These are phyloP conservation scores for Fraxinus baroniana DNA, from an alignment of 305 asterid species.

Conservation along the genomic window DNA sequence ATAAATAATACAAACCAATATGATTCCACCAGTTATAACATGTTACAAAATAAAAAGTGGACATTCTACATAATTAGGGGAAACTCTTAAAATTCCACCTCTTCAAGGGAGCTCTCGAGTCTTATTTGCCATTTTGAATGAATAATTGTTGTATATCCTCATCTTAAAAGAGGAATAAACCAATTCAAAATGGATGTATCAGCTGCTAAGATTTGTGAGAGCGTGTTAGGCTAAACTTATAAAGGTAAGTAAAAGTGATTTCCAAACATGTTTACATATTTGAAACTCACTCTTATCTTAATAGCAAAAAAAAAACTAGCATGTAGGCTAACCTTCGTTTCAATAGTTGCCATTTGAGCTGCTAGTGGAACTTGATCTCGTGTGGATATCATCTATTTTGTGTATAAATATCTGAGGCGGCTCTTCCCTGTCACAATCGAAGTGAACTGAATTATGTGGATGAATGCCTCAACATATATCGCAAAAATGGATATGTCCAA, in stretches of 20 bases:
- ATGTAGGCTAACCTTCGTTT: background rate
- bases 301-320: background rate
- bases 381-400: constrained; percentile 36
- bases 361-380: constrained; percentile 33
- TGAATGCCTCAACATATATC: background rate
- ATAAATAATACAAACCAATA: background rate
- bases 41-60: background rate
- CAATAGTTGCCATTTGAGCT: constrained; percentile 29
- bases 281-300: background rate
- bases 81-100: background rate
- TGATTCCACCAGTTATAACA: background rate
- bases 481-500: background rate
- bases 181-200: background rate
- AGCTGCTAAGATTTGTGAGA: background rate
- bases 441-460: constrained; percentile 14
- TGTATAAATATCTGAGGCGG: constrained; percentile 64
- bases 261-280: background rate
- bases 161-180: background rate
- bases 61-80: background rate
- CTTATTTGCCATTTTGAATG: background rate
- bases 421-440: constrained; percentile 57
- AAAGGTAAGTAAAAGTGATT: background rate
- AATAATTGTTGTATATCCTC: background rate
- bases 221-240: background rate
- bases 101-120: background rate